These are phyloP conservation scores for Deinandra increscens DNA, from an alignment of 129 eudicot species.

Conservation along the genomic window DNA sequence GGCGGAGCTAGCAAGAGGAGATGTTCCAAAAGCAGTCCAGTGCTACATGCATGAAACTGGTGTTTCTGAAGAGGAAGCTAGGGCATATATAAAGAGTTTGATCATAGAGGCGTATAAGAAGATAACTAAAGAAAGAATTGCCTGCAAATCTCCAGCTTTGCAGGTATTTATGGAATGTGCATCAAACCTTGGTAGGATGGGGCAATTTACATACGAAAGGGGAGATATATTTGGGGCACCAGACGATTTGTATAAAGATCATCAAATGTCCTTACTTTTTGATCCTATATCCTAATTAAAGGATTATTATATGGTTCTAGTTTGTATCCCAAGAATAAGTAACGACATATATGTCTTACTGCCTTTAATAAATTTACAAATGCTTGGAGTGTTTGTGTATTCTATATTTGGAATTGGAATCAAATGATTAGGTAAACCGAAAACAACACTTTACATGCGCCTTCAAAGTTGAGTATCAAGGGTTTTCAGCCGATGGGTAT, in stretches of 20 bases:
- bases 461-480: no score
- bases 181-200: conserved; percentile 43
- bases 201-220: conserved; percentile 33
- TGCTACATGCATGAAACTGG: conserved; percentile 66
- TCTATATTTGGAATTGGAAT: no score
- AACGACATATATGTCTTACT: neutral
- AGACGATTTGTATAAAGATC: conserved; percentile 29
- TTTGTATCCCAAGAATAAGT: neutral
- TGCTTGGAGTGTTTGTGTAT: no score
- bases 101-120: conserved; percentile 41
- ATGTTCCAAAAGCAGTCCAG: conserved; percentile 44
- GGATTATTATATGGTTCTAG: neutral
- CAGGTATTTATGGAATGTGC: conserved; percentile 29
- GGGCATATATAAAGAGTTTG: conserved; percentile 23
- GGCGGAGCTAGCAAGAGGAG: conserved; percentile 59
- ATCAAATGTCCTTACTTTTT: conserved; percentile 25
- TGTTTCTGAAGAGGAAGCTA: conserved; percentile 40
- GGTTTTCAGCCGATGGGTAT: no score
- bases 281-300: conserved; percentile 20
- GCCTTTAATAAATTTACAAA: no score
- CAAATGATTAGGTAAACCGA: no score
- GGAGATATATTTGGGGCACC: conserved; percentile 30
- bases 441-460: no score
- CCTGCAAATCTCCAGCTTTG: neutral
- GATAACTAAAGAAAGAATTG: conserved; percentile 31